phyloP scores from a whole-genome alignment of 345 rosid genomes.

The Eucalyptus decipiens region DNA sequence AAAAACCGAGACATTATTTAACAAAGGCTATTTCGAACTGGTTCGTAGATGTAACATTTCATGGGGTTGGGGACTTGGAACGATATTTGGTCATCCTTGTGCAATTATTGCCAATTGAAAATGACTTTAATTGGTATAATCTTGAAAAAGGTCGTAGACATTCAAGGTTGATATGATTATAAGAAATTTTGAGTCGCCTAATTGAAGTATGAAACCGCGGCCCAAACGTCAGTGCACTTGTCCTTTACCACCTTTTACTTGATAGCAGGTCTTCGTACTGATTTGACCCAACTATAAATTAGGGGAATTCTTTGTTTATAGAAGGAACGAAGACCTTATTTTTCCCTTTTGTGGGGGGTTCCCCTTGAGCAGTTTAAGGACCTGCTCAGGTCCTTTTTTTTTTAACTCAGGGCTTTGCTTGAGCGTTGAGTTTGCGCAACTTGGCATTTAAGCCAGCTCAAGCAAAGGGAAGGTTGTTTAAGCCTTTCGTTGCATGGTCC shows the following conservation, averaged over 20 bases:
- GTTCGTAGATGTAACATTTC: neutral
- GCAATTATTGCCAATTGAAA: neutral
- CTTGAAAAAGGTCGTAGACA: neutral
- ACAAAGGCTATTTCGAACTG: neutral
- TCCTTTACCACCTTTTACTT: neutral
- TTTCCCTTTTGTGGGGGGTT: neutral
- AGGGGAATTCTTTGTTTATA: neutral
- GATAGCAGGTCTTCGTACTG: neutral
- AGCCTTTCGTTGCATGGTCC: too few species aligned
- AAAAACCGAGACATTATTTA: too few species aligned
- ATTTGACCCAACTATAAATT: neutral
- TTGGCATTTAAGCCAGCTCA: too few species aligned
- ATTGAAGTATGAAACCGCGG: neutral
- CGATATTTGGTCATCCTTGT: neutral
- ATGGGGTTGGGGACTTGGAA: neutral
- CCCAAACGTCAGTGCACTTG: neutral
- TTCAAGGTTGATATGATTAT: neutral
- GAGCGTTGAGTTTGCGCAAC: too few species aligned
- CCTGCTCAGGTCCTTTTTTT: too few species aligned
- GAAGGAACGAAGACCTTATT: neutral
- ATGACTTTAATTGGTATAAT: neutral
- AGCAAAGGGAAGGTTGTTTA: too few species aligned
- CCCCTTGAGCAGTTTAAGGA: too few species aligned
- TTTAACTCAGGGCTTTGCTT: too few species aligned
- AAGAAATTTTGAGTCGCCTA: neutral